Evolutionary conservation across 1,284 basidiomycete genomes (phyloP).

Genomic region (Violaceomyces palustris): DNA sequence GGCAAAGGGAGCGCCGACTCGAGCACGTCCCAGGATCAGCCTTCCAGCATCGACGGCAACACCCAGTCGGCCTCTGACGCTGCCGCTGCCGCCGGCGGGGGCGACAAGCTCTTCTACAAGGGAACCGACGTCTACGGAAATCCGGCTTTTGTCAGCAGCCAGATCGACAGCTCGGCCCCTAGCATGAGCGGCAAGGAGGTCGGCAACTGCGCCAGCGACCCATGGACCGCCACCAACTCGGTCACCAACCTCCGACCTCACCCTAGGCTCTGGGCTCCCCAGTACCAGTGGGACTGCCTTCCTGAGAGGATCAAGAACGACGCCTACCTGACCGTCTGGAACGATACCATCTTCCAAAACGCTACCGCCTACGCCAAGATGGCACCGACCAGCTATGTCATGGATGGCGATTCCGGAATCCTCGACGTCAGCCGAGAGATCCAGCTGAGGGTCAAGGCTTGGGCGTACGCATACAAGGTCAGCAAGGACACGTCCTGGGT

Average conservation of each 20-base stretch:
- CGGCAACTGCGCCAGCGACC: slow-evolving; percentile 32
- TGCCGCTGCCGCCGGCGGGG: slow-evolving; percentile 62
- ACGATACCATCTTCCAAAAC: slow-evolving; percentile 82
- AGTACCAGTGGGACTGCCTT: slow-evolving; percentile 85
- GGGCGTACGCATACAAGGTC: slow-evolving; percentile 83
- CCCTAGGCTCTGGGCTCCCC: slow-evolving; percentile 83
- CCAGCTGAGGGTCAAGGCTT: slow-evolving; percentile 86
- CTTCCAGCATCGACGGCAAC: slow-evolving; percentile 24
- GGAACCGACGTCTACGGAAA: slow-evolving; percentile 67
- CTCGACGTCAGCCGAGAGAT: slow-evolving; percentile 84
- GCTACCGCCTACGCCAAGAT: slow-evolving; percentile 66
- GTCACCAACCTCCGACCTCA: slow-evolving; percentile 67
- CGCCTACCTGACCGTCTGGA: slow-evolving; percentile 83
- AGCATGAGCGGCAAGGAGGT: slow-evolving; percentile 10
- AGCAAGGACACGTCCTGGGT: slow-evolving; percentile 85
- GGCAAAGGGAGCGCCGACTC: slow-evolving; percentile 7
- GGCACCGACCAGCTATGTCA: slow-evolving; percentile 64
- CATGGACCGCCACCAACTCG: slow-evolving; percentile 61
- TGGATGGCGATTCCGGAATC: slow-evolving; percentile 83
- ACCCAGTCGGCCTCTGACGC: slow-evolving; percentile 59
- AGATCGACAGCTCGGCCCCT: slow-evolving; percentile 56
- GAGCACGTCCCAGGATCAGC: background rate
- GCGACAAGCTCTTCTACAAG: slow-evolving; percentile 63
- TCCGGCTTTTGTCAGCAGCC: slow-evolving; percentile 80
- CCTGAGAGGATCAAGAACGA: slow-evolving; percentile 71